Evolutionary conservation across 2,329 filamentous ascomycete genomes (phyloP).

Genomic region (Fonsecaea pedrosoi): DNA sequence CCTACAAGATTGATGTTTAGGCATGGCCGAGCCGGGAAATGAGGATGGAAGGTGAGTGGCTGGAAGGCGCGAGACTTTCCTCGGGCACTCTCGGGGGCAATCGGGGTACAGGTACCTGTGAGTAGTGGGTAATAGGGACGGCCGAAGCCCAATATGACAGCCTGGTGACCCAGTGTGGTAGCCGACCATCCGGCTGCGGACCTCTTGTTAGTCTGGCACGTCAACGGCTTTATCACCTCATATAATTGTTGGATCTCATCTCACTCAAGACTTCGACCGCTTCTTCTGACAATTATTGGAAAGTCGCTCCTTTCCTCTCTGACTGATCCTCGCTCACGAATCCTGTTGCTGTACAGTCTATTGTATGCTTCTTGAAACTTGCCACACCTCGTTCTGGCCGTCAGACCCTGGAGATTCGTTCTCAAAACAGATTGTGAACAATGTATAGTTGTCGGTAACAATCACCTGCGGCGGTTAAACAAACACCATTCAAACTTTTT

Average conservation of each 20-base stretch:
- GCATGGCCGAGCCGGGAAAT: background rate
- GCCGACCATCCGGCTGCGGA: conserved; percentile 5
- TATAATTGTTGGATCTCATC: conserved; percentile 12
- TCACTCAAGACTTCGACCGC: conserved; percentile 4
- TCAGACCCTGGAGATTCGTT: background rate
- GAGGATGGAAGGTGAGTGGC: background rate
- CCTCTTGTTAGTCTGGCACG: background rate
- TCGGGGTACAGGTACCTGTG: background rate
- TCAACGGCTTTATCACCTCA: conserved; percentile 2
- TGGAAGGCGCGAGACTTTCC: background rate
- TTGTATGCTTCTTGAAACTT: background rate
- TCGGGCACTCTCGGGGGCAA: background rate
- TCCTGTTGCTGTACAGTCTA: background rate
- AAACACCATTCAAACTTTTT: background rate
- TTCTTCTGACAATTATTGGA: conserved; percentile 10
- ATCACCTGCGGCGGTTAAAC: background rate
- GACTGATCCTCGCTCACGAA: background rate
- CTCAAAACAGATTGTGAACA: background rate
- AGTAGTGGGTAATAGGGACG: background rate
- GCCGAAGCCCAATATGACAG: background rate
- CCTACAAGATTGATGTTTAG: background rate
- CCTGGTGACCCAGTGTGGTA: background rate
- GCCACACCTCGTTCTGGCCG: background rate
- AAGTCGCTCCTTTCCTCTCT: conserved; percentile 4
- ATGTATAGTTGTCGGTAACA: conserved; percentile 14